Evolutionary conservation across 176 grass and related monocot species (phyloP), one percentile per base, ranked within the genome.

Genomic region (Melocanna baccifera): DNA sequence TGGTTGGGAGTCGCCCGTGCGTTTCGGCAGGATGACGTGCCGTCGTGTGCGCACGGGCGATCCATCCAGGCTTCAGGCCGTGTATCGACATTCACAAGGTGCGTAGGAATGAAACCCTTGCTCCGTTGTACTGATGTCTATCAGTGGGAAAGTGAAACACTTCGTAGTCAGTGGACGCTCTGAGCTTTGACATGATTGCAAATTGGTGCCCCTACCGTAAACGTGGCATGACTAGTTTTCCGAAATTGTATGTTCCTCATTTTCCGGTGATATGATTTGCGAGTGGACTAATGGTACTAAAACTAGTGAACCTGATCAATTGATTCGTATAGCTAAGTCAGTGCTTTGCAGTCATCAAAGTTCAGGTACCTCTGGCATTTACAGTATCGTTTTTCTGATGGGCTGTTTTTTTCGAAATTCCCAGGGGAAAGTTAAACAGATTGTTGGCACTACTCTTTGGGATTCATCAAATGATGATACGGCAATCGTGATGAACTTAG

Each of bases 71-170:
- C 66, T 96, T 99, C 86, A 90, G 88, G 20, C 93, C 96, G 3
- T 99, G 93, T 55, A 96, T 99, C 18, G 93, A 99, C 87, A 94
- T 99, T 62, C 96, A 99, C 86, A 92, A 99, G 96, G 91, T 98
- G 23, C 7, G 85, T 82, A 43, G 16, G n/a, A 65, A 16, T 52
- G 41, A 13, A 43, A 11, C 20, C 45, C 45, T 29, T 81, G 29
- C 45, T 68, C 43, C 23, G 18, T 71, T 80, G 14, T 26, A 11
- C 9, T 41, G 59, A 67, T 69, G 8, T 59, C 36, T 59, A 53
- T 16, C 14, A 30, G 58, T 45, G 7, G 6, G 16, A 46, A 50
- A 36, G 46, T 4, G 22, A 22, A 30, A 28, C 32, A 30, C 50
- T 50, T 59, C 58, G 10, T 53, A 2, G 32, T 46, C 42, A 26